A percentile compares a stretch with the other conserved stretches of the same genome.
These are phyloP conservation scores for Diaporthe aspalathi DNA, from an alignment of 2,329 filamentous ascomycete species.

Conservation along the genomic window DNA sequence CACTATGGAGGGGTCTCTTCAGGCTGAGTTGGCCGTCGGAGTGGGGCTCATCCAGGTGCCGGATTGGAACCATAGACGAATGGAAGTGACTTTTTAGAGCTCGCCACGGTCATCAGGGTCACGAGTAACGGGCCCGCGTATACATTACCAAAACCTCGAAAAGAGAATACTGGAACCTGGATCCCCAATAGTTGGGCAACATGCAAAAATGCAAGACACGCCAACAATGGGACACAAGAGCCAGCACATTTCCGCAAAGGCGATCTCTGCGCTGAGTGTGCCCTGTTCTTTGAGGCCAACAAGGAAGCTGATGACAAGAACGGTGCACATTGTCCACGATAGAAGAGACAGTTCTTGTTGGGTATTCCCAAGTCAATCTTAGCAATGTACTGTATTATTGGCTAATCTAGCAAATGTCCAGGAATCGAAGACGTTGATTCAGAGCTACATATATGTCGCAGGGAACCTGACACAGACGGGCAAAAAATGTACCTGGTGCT, in stretches of 20 bases:
- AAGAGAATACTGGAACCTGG: not conserved
- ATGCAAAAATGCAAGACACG: not conserved
- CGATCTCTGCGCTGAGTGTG: not conserved
- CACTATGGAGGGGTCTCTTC: constrained; percentile 33
- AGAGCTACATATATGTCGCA: not conserved
- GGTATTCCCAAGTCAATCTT: not conserved
- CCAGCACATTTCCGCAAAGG: not conserved
- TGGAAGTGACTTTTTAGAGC: constrained; percentile 38
- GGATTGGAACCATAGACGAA: constrained; percentile 38
- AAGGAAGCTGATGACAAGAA: not conserved
- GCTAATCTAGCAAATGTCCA: not conserved
- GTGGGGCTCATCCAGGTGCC: constrained; percentile 30
- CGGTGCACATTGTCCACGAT: not conserved
- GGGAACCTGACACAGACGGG: not conserved
- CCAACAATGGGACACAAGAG: not conserved
- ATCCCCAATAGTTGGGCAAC: not conserved
- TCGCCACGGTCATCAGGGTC: not conserved
- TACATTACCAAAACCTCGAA: not conserved
- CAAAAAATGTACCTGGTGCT: not conserved
- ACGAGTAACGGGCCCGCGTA: not conserved
- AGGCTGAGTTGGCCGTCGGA: not conserved
- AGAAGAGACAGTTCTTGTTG: not conserved
- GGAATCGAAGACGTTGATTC: not conserved
- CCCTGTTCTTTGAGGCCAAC: not conserved
- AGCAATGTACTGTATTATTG: not conserved